Evolutionary conservation across 106 monocot genomes (phyloP).

Genomic region (Dioscorea dumetorum): DNA sequence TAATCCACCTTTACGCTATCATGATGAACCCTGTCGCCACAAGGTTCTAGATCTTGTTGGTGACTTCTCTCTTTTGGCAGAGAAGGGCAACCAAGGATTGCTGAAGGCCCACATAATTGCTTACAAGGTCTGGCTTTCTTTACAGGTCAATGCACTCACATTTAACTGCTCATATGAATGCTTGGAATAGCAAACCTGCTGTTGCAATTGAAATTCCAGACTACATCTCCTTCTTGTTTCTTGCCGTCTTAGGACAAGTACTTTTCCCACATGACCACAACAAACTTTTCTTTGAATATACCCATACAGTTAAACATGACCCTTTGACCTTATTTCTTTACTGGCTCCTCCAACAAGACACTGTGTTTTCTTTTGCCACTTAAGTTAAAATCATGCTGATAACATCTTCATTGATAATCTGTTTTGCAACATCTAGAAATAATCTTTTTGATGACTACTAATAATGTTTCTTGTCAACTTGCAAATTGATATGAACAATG

Average conservation of each 20-base stretch:
- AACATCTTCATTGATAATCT: no score
- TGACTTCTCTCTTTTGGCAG: slow-evolving; percentile 86
- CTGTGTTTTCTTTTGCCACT: no score
- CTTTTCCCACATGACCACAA: neutral
- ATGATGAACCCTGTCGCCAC: slow-evolving; percentile 92
- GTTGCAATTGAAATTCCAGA: neutral
- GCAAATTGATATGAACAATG: no score
- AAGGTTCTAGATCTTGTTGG: slow-evolving; percentile 88
- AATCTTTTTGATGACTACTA: no score
- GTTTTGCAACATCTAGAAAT: no score
- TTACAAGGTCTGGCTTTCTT: slow-evolving; percentile 60
- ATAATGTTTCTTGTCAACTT: no score
- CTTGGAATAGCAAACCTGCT: neutral
- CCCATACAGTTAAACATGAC: neutral
- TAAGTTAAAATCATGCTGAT: no score
- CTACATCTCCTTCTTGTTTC: neutral
- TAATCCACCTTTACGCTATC: slow-evolving; percentile 76
- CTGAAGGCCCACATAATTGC: slow-evolving; percentile 74
- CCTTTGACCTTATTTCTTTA: no score
- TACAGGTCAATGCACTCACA: neutral
- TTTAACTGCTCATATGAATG: neutral
- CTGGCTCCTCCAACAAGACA: no score
- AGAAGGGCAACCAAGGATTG: slow-evolving; percentile 79
- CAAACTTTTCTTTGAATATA: neutral
- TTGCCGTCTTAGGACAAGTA: neutral